Evolutionary conservation across 306 rosid genomes (phyloP), one percentile per base, ranked within the genome.

Genomic region (Glycyrrhiza uralensis): DNA sequence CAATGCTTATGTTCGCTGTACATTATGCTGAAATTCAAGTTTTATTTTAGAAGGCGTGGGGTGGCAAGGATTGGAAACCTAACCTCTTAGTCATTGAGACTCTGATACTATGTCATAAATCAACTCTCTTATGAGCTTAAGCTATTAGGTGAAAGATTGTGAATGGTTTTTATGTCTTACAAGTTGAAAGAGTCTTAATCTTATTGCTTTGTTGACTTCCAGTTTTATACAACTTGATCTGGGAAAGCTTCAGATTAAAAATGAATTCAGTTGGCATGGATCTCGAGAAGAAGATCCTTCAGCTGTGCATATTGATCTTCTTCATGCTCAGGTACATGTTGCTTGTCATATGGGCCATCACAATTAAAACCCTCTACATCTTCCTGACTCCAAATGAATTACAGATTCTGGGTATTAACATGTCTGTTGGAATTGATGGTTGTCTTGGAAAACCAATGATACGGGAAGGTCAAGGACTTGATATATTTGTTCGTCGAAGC

Each of bases 181-280:
- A 59, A 23, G 28, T 56, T 51, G 39, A 60, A 61, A 30, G 4
- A 5, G 44, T 47, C n/a, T 19, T 15, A 19, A 41, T 67, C 36
- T 68, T 66, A 9, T 55, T 73, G 14, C 29, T 76, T 32, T 72
- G n/a, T 72, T 46, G 18, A 56, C 50, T 66, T 86, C 67, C 89
- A 94, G 99, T 75, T 94, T 91, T 80, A 94, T 94, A 85, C 99
- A 94, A 85, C 99, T 94, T 84, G 99, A 94, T 80, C 78, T 94
- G 81, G 97, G 93, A 70, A 90, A 85, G 81, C 90, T 94, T 55
- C 85, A 68, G 57, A 90, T 94, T 66, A 78, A 81, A 76, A 94
- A 94, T 86, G 84, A 92, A 82, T 84, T 86, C 80, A 91, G 90
- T 75, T 94, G 99, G 99, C 83, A 91, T 86, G 99, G 97, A 67